Conservation (phyloP, 192 early-diverging fungal genomes). For the Coemansia sp. region DNA sequence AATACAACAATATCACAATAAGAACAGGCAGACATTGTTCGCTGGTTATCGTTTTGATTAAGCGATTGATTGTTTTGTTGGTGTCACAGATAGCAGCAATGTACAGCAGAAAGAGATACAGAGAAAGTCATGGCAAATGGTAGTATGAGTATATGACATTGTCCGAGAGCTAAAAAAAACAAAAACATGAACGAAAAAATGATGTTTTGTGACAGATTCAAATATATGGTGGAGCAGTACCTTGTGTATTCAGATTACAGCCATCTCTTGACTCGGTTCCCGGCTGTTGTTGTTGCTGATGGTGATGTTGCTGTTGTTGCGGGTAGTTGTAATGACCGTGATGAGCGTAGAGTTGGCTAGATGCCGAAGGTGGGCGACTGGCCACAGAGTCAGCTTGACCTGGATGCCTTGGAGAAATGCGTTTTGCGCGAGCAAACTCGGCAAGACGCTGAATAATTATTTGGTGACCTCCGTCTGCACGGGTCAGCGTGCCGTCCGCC, state of each 20-base stretch:
- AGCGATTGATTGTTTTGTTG: too few relatives aligned
- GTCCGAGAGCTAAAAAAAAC: background rate
- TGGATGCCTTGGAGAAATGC: constrained; percentile 19
- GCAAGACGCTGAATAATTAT: constrained; percentile 25
- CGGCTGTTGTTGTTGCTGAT: background rate
- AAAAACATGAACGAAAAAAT: background rate
- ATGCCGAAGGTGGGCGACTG: background rate
- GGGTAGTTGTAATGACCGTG: background rate
- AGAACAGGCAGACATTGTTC: background rate
- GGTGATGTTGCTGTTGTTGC: constrained; percentile 1
- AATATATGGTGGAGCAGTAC: constrained; percentile 5
- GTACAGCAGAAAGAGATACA: too few relatives aligned
- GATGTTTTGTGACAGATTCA: background rate
- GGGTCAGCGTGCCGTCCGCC: constrained; percentile 5
- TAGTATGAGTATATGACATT: background rate
- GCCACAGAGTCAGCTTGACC: constrained; percentile 3
- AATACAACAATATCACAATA: too few relatives aligned
- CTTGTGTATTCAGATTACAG: constrained; percentile 4
- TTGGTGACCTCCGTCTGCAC: constrained; percentile 9
- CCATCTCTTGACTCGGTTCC: background rate
- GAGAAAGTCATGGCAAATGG: too few relatives aligned
- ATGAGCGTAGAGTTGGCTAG: background rate
- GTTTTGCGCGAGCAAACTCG: constrained; percentile 45
- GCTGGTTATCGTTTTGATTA: too few relatives aligned
- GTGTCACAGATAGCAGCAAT: too few relatives aligned